Conservation (phyloP, 306 rosid species). For the Castanea crenata region DNA sequence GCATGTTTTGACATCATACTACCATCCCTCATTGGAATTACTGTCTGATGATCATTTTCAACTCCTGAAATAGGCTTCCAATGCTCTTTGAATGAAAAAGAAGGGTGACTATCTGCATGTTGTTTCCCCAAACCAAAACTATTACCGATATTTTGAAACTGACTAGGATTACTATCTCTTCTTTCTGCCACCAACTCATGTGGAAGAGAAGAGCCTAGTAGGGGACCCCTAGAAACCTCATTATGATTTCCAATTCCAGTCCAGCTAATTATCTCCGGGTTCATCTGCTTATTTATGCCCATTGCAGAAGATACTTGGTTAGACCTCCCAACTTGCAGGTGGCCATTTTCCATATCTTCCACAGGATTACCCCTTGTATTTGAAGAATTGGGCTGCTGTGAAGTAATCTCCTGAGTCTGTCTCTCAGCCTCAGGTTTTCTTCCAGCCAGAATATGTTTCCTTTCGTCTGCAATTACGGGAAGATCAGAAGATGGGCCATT, state of each 20-base stretch:
- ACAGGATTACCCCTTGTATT: conserved; percentile 53
- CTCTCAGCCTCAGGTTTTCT: conserved; percentile 58
- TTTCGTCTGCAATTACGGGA: conserved; percentile 50
- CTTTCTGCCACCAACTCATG: conserved; percentile 61
- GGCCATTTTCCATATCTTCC: conserved; percentile 58
- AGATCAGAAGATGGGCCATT: conserved; percentile 43
- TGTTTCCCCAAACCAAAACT: conserved; percentile 49
- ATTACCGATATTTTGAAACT: conserved; percentile 50
- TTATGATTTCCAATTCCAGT: conserved; percentile 52
- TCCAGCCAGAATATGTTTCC: conserved; percentile 35
- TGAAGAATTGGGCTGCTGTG: conserved; percentile 51
- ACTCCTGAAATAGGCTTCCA: conserved; percentile 72
- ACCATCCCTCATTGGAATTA: conserved; percentile 50
- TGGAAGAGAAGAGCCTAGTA: conserved; percentile 53
- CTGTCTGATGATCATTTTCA: conserved; percentile 51
- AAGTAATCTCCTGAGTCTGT: conserved; percentile 53
- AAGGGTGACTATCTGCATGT: conserved; percentile 43
- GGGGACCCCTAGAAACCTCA: conserved; percentile 61
- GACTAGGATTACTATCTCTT: conserved; percentile 53
- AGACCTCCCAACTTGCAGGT: conserved; percentile 54
- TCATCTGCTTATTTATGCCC: conserved; percentile 45
- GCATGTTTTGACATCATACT: conserved; percentile 46
- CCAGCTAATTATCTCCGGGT: conserved; percentile 51
- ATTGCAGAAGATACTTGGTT: conserved; percentile 50
- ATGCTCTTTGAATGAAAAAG: conserved; percentile 61